Evolutionary conservation across 1,284 basidiomycete species (phyloP).

Genomic region (Tilletia indica): DNA sequence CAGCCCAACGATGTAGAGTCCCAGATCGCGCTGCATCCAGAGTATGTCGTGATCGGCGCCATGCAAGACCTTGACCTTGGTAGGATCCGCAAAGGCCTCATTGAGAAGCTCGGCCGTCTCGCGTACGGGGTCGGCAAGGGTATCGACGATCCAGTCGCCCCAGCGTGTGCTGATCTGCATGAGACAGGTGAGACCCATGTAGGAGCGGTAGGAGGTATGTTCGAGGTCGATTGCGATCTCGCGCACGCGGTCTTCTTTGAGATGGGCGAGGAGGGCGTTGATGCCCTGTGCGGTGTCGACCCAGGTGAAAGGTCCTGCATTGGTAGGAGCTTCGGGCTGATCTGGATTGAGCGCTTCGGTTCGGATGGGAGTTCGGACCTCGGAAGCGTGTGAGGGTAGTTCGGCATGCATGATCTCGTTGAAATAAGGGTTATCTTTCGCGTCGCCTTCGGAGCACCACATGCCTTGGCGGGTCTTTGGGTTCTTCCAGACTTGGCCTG

Average conservation of each 20-base stretch:
- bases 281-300: slow-evolving; percentile 67
- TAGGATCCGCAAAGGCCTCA: slow-evolving; percentile 74
- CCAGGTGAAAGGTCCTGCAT: slow-evolving; percentile 71
- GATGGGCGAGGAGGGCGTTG: slow-evolving; percentile 65
- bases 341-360: slow-evolving; percentile 67
- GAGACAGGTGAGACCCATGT: slow-evolving; percentile 82
- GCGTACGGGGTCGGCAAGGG: slow-evolving; percentile 67
- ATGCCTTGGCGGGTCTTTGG: slow-evolving; percentile 32
- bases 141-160: slow-evolving; percentile 83
- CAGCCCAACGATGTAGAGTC: slow-evolving; percentile 85
- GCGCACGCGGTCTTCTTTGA: slow-evolving; percentile 59
- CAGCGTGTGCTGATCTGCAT: slow-evolving; percentile 79
- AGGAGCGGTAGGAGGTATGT: slow-evolving; percentile 82
- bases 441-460: slow-evolving; percentile 52
- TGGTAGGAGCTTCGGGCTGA: slow-evolving; percentile 61
- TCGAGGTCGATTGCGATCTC: slow-evolving; percentile 94
- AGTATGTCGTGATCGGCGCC: slow-evolving; percentile 91
- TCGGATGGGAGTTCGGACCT: slow-evolving; percentile 57
- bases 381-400: slow-evolving; percentile 25
- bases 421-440: slow-evolving; percentile 50
- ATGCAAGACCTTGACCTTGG: slow-evolving; percentile 78
- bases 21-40: slow-evolving; percentile 95
- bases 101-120: slow-evolving; percentile 69
- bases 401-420: slow-evolving; percentile 42
- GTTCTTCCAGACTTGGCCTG: slow-evolving; percentile 5